Evolutionary conservation across 495 filamentous ascomycete genomes (phyloP).

Genomic region (Aspergillus kassunensis): DNA sequence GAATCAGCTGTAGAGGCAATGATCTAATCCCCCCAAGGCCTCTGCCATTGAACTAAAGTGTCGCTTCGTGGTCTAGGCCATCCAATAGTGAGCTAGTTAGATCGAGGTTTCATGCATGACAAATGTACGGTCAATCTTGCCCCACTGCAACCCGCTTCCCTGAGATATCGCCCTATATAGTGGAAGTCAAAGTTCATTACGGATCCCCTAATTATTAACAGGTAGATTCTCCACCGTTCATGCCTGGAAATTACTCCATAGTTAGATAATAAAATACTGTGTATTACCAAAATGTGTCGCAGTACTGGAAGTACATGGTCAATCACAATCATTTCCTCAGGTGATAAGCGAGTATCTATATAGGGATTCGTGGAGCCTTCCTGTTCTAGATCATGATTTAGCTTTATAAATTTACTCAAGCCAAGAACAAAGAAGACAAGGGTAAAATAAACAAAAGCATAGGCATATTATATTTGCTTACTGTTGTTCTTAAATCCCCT

Average conservation of each 20-base stretch:
- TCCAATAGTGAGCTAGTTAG: no score
- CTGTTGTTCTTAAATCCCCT: background rate
- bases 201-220: background rate
- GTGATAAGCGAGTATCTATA: background rate
- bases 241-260: background rate
- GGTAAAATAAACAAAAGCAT: no score
- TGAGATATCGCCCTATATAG: background rate
- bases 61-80: no score
- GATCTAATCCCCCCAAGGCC: no score
- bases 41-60: no score
- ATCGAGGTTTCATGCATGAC: background rate
- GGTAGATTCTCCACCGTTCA: background rate
- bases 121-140: background rate
- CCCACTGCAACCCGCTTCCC: no score
- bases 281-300: background rate
- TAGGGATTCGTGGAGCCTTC: background rate
- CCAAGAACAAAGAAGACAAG: background rate
- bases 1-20: background rate
- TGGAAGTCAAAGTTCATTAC: background rate
- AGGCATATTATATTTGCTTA: background rate
- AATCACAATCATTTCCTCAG: background rate
- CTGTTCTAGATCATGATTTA: background rate
- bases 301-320: background rate
- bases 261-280: background rate
- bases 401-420: background rate